Evolutionary conservation across 106 monocot species (phyloP).

Genomic region (Dendrobium nobile): DNA sequence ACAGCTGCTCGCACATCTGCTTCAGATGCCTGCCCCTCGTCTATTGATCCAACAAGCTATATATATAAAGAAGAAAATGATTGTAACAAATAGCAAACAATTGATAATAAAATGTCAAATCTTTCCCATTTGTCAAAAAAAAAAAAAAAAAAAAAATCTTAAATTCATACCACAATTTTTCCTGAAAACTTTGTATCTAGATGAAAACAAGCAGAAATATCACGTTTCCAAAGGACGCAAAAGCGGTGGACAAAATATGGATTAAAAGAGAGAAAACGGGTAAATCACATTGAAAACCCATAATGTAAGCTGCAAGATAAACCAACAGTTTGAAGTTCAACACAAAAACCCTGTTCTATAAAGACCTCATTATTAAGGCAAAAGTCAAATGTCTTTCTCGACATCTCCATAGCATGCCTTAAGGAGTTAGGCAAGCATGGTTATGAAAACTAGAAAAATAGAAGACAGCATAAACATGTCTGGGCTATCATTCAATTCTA

Average conservation of each 20-base stretch:
- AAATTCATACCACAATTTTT: neutral
- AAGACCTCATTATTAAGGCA: neutral
- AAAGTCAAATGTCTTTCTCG: neutral
- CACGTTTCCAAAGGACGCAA: neutral
- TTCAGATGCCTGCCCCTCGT: constrained; percentile 37
- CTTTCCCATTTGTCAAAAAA: neutral
- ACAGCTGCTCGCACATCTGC: constrained; percentile 73
- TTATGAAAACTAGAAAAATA: neutral
- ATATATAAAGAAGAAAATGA: constrained; percentile 4
- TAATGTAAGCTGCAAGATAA: neutral
- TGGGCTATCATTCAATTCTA: neutral
- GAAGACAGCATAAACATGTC: neutral
- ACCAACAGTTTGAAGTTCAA: neutral
- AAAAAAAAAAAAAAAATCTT: neutral
- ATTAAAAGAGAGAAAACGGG: neutral
- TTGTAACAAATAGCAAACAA: neutral
- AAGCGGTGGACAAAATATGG: neutral
- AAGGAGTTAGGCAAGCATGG: neutral
- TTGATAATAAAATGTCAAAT: neutral
- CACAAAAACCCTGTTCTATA: neutral
- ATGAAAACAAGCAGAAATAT: neutral
- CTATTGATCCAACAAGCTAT: constrained; percentile 45
- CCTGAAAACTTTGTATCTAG: neutral
- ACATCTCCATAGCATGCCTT: neutral
- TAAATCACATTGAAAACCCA: neutral